Evolutionary conservation across 2,329 filamentous ascomycete genomes (phyloP).

Genomic region (Sclerotinia sclerotiorum): DNA sequence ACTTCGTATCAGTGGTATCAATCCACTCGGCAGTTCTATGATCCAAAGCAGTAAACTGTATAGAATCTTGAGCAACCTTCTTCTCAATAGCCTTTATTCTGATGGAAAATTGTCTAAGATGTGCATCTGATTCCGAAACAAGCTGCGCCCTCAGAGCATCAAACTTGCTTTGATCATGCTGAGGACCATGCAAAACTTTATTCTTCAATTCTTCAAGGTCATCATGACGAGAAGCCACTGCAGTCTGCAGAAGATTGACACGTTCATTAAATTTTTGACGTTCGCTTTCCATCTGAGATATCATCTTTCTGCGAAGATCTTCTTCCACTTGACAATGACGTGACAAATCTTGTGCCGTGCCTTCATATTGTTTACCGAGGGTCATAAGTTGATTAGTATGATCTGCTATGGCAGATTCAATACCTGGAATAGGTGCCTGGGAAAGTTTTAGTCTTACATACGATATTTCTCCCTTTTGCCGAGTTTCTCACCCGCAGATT

Average conservation of each 20-base stretch:
- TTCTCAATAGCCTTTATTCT: constrained; percentile 16
- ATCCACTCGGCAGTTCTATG: constrained; percentile 19
- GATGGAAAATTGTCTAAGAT: neutral
- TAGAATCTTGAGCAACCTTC: neutral
- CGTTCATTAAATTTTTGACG: neutral
- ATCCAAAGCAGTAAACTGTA: constrained; percentile 17
- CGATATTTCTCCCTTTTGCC: neutral
- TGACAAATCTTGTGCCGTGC: constrained; percentile 7
- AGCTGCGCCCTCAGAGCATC: neutral
- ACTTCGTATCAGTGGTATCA: neutral
- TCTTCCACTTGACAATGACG: constrained; percentile 8
- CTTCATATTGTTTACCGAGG: neutral
- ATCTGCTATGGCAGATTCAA: constrained; percentile 1
- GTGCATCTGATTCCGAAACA: neutral
- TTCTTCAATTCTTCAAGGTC: constrained; percentile 13
- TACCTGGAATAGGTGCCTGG: neutral
- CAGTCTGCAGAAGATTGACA: constrained; percentile 7
- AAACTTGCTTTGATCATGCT: neutral
- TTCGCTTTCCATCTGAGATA: constrained; percentile 3
- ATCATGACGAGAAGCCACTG: neutral
- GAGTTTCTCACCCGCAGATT: neutral
- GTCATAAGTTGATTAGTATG: neutral
- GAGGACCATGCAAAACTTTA: neutral
- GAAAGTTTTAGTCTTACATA: neutral
- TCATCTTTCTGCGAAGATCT: neutral